A percentile compares a stretch with the other conserved stretches of the same genome.
phyloP scores from a whole-genome alignment of 306 rosid genomes.

The Glycine latifolia region DNA sequence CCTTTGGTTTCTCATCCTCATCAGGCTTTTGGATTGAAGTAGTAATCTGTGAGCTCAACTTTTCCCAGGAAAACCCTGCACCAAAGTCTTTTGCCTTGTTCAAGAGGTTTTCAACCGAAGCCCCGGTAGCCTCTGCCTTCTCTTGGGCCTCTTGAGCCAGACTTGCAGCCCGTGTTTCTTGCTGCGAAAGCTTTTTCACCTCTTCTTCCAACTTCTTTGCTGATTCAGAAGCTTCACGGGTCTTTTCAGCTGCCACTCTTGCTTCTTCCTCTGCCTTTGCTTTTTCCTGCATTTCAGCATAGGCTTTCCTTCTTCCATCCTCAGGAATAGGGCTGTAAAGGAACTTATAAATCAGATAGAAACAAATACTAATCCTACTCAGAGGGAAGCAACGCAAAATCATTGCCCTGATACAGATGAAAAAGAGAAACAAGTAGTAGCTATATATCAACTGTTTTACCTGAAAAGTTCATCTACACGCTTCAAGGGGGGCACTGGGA shows the following conservation, averaged over 20 bases:
- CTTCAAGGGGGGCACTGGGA: conserved; percentile 81
- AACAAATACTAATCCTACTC: not conserved
- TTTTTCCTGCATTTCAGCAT: conserved; percentile 67
- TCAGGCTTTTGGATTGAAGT: conserved; percentile 58
- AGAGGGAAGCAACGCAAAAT: conserved; percentile 26
- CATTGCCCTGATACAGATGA: not conserved
- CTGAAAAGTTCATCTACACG: conserved; percentile 80
- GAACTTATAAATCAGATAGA: conserved; percentile 34
- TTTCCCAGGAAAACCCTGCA: conserved; percentile 75
- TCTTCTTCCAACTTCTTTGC: conserved; percentile 68
- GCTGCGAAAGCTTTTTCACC: conserved; percentile 61
- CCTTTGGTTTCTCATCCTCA: conserved; percentile 59
- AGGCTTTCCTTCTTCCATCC: conserved; percentile 91
- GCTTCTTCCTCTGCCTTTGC: conserved; percentile 90
- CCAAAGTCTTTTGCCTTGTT: conserved; percentile 78
- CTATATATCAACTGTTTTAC: conserved; percentile 44
- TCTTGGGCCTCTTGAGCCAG: conserved; percentile 68
- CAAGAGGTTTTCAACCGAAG: conserved; percentile 55
- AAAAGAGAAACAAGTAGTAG: not conserved
- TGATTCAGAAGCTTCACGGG: conserved; percentile 44
- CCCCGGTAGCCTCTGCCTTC: conserved; percentile 41
- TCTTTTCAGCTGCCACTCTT: conserved; percentile 64
- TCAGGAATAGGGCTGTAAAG: conserved; percentile 72
- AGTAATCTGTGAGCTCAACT: conserved; percentile 70
- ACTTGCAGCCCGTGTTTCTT: conserved; percentile 61